phyloP scores from a whole-genome alignment of 1,284 basidiomycete species.

The Leccinum proliferum region DNA sequence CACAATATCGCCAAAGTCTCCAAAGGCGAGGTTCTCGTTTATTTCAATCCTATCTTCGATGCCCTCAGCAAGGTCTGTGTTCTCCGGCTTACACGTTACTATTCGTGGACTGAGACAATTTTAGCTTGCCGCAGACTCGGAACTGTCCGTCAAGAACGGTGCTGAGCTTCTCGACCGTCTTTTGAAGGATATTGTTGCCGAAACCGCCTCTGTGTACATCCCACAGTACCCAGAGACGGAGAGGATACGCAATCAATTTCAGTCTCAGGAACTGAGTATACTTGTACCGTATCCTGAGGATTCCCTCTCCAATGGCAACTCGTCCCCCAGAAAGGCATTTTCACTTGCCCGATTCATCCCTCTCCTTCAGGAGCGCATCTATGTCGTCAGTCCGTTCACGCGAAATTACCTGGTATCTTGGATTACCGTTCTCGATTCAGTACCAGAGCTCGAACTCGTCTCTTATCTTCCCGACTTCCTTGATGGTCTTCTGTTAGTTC shows the following conservation, averaged over 20 bases:
- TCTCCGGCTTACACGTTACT: not conserved
- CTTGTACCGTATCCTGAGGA: conserved; percentile 61
- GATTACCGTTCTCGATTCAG: conserved; percentile 94
- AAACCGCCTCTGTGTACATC: conserved; percentile 93
- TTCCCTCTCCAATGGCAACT: conserved; percentile 37
- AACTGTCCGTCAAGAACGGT: conserved; percentile 97
- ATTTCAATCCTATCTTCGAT: conserved; percentile 99
- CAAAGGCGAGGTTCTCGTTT: conserved; percentile 94
- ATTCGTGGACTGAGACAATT: conserved; percentile 12
- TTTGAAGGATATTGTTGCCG: conserved; percentile 96
- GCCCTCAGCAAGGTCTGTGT: conserved; percentile 84
- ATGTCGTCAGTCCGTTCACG: conserved; percentile 94
- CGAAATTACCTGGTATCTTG: conserved; percentile 95
- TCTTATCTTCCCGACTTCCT: conserved; percentile 93
- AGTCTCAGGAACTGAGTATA: conserved; percentile 46
- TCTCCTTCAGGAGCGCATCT: conserved; percentile 87
- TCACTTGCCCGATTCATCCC: conserved; percentile 95
- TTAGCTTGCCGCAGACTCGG: conserved; percentile 94
- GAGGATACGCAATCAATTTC: conserved; percentile 47
- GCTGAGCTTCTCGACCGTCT: conserved; percentile 97
- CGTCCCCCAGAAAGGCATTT: conserved; percentile 74
- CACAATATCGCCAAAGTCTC: conserved; percentile 99
- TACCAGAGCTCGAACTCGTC: conserved; percentile 94
- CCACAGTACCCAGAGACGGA: conserved; percentile 83
- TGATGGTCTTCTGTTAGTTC: conserved; percentile 86